phyloP scores from a whole-genome alignment of 805 yeast genomes.

The Cyberlindnera americana region DNA sequence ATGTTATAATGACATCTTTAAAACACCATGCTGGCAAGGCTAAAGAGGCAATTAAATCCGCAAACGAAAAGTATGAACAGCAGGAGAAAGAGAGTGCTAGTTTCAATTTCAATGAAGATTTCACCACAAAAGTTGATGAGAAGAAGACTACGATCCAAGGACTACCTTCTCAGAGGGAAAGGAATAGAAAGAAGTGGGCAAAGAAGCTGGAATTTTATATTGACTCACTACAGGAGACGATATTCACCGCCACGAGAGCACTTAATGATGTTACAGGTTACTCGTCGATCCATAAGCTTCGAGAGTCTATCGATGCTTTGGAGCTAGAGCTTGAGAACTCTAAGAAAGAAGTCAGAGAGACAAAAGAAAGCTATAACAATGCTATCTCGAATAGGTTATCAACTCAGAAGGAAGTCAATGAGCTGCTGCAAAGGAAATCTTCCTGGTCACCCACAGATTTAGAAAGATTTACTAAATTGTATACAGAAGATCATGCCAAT shows the following conservation, averaged over 20 bases:
- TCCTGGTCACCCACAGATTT: constrained; percentile 78
- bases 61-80: constrained; percentile 34
- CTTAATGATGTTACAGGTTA: constrained; percentile 93
- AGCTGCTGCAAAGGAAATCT: constrained; percentile 77
- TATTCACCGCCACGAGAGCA: constrained; percentile 59
- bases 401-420: constrained; percentile 85
- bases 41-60: constrained; percentile 33
- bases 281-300: constrained; percentile 68
- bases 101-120: constrained; percentile 35
- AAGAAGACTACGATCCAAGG: constrained; percentile 30
- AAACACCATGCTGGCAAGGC: constrained; percentile 28
- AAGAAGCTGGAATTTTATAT: constrained; percentile 46
- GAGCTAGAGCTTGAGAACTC: constrained; percentile 51
- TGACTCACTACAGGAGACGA: constrained; percentile 53
- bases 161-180: constrained; percentile 45
- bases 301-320: constrained; percentile 50
- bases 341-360: constrained; percentile 43
- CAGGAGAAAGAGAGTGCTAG: constrained; percentile 35
- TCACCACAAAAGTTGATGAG: constrained; percentile 10
- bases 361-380: constrained; percentile 50
- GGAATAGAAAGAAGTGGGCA: constrained; percentile 37
- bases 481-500: constrained; percentile 74
- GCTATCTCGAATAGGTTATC: constrained; percentile 62
- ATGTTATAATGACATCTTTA: constrained; percentile 13
- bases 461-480: constrained; percentile 78